Evolutionary conservation across 2,329 filamentous ascomycete species (phyloP), one percentile per base, ranked within the genome.

Genomic region (Ceratocystis harringtonii): DNA sequence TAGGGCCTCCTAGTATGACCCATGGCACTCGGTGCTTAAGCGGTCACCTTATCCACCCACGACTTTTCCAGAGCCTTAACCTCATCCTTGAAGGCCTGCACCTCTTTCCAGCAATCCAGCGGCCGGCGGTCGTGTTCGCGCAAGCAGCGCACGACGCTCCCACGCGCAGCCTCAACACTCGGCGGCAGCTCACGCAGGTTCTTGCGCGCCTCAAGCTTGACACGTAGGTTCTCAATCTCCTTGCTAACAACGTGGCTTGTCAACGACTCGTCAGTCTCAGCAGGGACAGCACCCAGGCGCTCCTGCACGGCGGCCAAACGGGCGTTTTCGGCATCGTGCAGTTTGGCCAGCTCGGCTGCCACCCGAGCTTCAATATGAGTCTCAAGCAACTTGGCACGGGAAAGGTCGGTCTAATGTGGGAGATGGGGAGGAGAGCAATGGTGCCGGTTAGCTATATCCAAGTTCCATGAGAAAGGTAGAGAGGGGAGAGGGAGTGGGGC

Each of bases 41-140:
- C 66, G 32, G 57, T 82, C 65, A 95, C 85, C 78, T 86, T 90
- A 73, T 95, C 87, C 44, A 96, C 90, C 84, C 95, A 97, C 30
- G 80, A 81, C 76, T 84, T 87, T 82, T 96, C 92, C 76, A 96
- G 76, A 78, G 84, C 85, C 70, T 88, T 84, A 62, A 97, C 92
- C 80, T 95, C 90, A 71, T 83, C 82, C 83, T 92, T 95, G 76
- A 97, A 97, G 22, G 80, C 80, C 78, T 95, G 88, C 28, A 96
- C 90, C 82, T 96, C 91, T 76, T 86, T 82, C 88, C 89, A 96
- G 81, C 92, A 97, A 79, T 96, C 89, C 73, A 96, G 79, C 74
- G 92, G 92, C 75, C 90, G 83, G 69, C 90, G 81, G 76, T 96
- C 92, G 75, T 96, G 87, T 72, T 87, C 81, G 68, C 88, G 80